A percentile compares a stretch with the other conserved stretches of the same genome.
phyloP scores from a whole-genome alignment of 108 stramenopile genomes.

The Conticribra guillardii region DNA sequence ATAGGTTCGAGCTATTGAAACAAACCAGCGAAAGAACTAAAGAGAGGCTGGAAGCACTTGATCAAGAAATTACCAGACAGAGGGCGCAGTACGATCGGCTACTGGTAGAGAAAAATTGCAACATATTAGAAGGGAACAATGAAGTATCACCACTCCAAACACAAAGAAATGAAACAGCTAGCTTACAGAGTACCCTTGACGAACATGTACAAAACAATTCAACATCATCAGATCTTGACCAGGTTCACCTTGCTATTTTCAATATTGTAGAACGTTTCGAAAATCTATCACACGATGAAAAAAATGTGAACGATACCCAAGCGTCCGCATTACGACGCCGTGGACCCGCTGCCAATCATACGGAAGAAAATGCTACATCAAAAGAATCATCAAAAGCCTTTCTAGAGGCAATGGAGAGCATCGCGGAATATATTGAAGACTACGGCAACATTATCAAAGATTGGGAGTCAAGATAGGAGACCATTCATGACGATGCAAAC shows the following conservation, averaged over 20 bases:
- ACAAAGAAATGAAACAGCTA: neutral
- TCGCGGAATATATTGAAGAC: neutral
- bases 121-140: neutral
- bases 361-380: neutral
- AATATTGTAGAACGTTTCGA: neutral
- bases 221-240: neutral
- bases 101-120: neutral
- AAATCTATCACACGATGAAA: neutral
- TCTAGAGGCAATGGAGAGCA: neutral
- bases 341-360: too few relatives aligned
- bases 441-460: neutral
- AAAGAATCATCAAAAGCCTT: neutral
- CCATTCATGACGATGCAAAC: too few relatives aligned
- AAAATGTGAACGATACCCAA: neutral
- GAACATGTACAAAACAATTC: neutral
- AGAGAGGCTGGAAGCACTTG: neutral
- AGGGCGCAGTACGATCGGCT: slow-evolving; percentile 1
- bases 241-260: neutral
- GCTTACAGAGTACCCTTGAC: neutral
- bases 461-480: neutral
- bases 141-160: neutral
- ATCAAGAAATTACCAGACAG: slow-evolving; percentile 6
- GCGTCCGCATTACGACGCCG: too few relatives aligned
- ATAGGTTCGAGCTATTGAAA: slow-evolving; percentile 10
- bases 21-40: slow-evolving; percentile 3